Evolutionary conservation across 2,329 filamentous ascomycete genomes (phyloP).

Genomic region (Cercospora janseana): DNA sequence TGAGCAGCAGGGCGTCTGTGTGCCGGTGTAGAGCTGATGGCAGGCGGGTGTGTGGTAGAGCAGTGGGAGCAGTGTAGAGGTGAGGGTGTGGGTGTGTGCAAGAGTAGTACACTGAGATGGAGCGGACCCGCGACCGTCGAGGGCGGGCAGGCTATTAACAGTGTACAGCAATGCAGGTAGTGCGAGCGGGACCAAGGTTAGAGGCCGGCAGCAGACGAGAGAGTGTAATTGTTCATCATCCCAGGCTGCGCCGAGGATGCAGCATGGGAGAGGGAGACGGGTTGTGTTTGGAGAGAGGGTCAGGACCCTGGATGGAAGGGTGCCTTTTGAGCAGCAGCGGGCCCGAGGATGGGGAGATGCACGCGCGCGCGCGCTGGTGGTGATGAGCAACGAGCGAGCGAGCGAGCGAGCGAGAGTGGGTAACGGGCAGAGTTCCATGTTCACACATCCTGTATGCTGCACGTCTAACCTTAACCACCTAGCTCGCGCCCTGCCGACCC

Average conservation of each 20-base stretch:
- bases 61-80: background rate
- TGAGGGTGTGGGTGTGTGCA: background rate
- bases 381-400: constrained; percentile 1
- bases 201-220: constrained; percentile 20
- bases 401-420: constrained; percentile 1
- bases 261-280: too few relatives aligned
- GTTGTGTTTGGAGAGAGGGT: constrained; percentile 16
- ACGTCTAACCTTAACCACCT: constrained; percentile 7
- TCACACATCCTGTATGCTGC: constrained; percentile 6
- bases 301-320: constrained; percentile 4
- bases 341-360: constrained; percentile 13
- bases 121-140: constrained; percentile 7
- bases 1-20: background rate
- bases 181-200: constrained; percentile 21
- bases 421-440: constrained; percentile 4
- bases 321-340: constrained; percentile 8
- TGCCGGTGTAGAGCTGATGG: background rate
- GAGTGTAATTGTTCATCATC: constrained; percentile 22
- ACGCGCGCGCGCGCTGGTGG: background rate
- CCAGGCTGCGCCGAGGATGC: constrained; percentile 21
- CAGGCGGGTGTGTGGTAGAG: background rate
- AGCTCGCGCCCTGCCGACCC: constrained; percentile 1
- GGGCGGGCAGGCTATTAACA: constrained; percentile 1
- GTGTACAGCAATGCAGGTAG: constrained; percentile 10
- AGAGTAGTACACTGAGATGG: background rate